phyloP scores from a whole-genome alignment of 129 eudicot genomes.

The Gnaphalium uliginosum region DNA sequence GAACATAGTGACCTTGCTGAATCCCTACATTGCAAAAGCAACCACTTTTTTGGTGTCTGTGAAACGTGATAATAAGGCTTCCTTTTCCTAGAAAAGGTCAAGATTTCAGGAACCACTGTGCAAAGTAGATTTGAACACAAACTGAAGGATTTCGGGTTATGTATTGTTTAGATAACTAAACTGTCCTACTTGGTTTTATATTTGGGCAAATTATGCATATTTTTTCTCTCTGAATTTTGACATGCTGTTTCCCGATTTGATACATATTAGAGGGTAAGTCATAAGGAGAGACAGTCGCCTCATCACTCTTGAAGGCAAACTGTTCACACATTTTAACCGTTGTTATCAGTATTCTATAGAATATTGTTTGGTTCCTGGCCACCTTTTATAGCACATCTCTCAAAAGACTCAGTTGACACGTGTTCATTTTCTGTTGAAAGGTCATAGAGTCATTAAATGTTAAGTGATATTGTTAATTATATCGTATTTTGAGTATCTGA shows the following conservation, averaged over 20 bases:
- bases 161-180: background rate
- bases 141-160: background rate
- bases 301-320: background rate
- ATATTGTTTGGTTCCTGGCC: background rate
- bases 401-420: background rate
- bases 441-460: background rate
- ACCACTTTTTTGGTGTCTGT: background rate
- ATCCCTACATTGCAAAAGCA: background rate
- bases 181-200: background rate
- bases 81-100: too few species aligned
- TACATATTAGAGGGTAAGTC: background rate
- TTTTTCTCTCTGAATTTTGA: background rate
- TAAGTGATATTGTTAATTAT: background rate
- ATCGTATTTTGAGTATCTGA: constrained; percentile 15
- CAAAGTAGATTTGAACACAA: too few species aligned
- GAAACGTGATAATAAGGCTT: too few species aligned
- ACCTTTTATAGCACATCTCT: background rate
- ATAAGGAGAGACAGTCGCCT: background rate
- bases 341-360: background rate
- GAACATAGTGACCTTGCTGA: background rate
- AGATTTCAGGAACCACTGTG: too few species aligned
- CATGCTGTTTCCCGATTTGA: background rate
- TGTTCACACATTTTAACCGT: background rate
- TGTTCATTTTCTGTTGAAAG: background rate
- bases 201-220: background rate